Percentiles rank a stretch among this genome's conserved stretches.
Evolutionary conservation across 2,329 filamentous ascomycete genomes (phyloP).

Genomic region (Diaporthe vaccinii): DNA sequence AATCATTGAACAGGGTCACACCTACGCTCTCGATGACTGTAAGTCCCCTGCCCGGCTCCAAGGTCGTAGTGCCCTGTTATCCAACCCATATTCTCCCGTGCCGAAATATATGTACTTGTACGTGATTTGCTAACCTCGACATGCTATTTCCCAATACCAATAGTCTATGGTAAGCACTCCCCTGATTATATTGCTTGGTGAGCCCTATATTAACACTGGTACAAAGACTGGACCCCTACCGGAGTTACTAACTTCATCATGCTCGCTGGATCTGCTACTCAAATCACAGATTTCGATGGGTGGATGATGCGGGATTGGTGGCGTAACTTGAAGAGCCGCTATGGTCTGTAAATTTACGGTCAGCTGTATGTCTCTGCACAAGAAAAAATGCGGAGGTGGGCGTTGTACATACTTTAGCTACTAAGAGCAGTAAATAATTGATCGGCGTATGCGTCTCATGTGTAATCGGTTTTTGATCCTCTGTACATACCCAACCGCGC

Average conservation of each 20-base stretch:
- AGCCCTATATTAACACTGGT: neutral
- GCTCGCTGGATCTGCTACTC: slow-evolving; percentile 56
- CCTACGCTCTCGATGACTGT: slow-evolving; percentile 26
- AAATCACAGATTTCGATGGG: slow-evolving; percentile 62
- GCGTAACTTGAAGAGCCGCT: slow-evolving; percentile 42
- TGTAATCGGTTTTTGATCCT: neutral
- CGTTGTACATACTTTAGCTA: neutral
- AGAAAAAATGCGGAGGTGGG: neutral
- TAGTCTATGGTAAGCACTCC: neutral
- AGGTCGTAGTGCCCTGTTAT: no score
- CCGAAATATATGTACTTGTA: no score
- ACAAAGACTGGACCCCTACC: slow-evolving; percentile 54
- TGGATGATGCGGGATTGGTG: slow-evolving; percentile 65
- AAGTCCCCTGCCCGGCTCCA: no score
- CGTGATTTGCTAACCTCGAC: no score
- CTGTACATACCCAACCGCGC: no score
- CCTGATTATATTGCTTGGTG: no score
- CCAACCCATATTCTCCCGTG: no score
- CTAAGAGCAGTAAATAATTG: neutral
- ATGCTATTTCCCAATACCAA: neutral
- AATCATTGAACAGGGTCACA: neutral
- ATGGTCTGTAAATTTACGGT: neutral
- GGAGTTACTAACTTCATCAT: slow-evolving; percentile 60
- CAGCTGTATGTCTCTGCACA: neutral
- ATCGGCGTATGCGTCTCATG: no score